phyloP scores from a whole-genome alignment of 306 rosid genomes.

The Morella rubra region DNA sequence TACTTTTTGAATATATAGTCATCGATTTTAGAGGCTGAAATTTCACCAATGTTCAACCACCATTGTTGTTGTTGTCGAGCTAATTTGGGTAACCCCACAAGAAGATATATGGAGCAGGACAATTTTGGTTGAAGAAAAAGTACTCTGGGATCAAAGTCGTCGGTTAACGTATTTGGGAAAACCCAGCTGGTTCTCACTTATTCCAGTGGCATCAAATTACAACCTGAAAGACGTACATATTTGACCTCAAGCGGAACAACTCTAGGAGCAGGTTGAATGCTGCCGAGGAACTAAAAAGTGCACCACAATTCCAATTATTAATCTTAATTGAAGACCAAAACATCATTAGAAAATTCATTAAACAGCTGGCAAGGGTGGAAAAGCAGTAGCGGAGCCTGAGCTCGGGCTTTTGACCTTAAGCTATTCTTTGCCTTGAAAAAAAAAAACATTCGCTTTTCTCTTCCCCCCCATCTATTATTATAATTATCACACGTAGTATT shows the following conservation, averaged over 20 bases:
- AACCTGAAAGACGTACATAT: conserved; percentile 9
- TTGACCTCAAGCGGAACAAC: conserved; percentile 13
- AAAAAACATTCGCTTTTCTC: conserved; percentile 4
- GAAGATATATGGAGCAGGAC: not conserved
- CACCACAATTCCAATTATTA: not conserved
- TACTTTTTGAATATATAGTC: not conserved
- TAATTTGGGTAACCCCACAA: conserved; percentile 21
- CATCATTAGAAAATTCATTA: conserved; percentile 10
- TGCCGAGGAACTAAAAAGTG: not conserved
- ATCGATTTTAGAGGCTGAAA: too few relatives aligned
- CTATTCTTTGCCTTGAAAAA: not conserved
- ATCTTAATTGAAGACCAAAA: not conserved
- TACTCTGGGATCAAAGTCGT: conserved; percentile 17
- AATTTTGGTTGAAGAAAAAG: not conserved
- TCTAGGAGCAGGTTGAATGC: conserved; percentile 3
- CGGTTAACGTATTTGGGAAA: conserved; percentile 40
- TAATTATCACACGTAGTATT: not conserved
- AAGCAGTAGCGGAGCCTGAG: conserved; percentile 59
- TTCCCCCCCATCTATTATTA: not conserved
- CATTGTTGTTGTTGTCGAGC: not conserved
- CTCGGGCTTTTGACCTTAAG: conserved; percentile 35
- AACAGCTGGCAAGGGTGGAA: conserved; percentile 14
- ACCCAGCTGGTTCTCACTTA: conserved; percentile 57
- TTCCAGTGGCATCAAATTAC: conserved; percentile 26
- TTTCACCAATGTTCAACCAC: not conserved